Evolutionary conservation across 805 yeast genomes (phyloP), one percentile per base, ranked within the genome.

Genomic region (Cyberlindnera mississippiensis): DNA sequence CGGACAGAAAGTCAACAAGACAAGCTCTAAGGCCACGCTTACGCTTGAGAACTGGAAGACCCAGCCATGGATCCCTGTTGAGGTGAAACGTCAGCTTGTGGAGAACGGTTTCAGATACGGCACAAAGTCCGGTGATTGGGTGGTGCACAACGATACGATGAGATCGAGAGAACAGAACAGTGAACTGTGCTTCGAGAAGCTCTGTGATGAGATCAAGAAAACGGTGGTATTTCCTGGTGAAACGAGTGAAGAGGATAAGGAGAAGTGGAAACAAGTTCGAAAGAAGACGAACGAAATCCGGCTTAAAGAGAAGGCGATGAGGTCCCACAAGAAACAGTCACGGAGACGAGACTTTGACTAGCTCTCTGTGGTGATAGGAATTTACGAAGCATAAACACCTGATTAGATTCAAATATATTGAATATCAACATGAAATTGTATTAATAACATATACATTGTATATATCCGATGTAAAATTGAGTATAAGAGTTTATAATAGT

Each of bases 1-100:
- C 1, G 96, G 96, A 0, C 95, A 86, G 52, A 82, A 87, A 55
- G 95, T 87, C 10, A 86, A 86, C 60, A 86, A 86, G 52, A 70
- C 64, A 42, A 70, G 66, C 24, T 72, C 85, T 2, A 82, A 85
- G 53, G 86, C 89, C 7, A 80, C 86, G 0, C 56, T 86, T 15
- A 64, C 75, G 5, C 52, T 81, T 0, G 60, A 60, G 5, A 58
- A 67, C 28, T 72, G 86, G 73, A 60, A 69, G 2, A 48, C 54
- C 1, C 72, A 73, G 1, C 45, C 54, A 5, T 83, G 90, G 89
- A 69, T 85, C 4, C 91, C 93, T 1, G 46, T 41, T 4, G 70
- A 71, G 4, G 63, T 82, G 2, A 60, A 70, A 38, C 45, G 50
- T 1, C 82, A 76, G 42, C 48, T 78, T 9, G 17, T 53, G 3